Conservation (phyloP, 1,139 yeast species). For the Yarrowia galli region DNA sequence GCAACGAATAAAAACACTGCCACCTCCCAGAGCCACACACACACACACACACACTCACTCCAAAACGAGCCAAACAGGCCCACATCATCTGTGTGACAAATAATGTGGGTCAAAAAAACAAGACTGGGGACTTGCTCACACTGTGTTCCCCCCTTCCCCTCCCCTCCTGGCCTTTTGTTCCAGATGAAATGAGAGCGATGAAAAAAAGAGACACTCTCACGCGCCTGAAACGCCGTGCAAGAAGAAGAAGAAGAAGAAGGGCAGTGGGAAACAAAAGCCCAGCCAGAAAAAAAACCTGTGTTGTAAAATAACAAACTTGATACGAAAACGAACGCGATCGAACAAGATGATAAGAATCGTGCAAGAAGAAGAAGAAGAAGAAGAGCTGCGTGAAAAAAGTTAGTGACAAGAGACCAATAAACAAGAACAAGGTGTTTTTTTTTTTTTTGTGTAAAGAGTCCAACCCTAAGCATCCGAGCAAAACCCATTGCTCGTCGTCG, state of each 20-base stretch:
- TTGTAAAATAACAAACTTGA: slow-evolving; percentile 1
- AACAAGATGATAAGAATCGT: neutral
- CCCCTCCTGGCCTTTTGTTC: neutral
- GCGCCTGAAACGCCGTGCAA: neutral
- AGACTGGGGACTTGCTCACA: neutral
- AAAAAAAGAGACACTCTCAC: neutral
- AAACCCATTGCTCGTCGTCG: neutral
- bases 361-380: neutral
- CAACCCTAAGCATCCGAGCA: neutral
- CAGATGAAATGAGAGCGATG: neutral
- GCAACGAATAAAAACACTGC: neutral
- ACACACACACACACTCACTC: neutral
- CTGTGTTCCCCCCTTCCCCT: no score
- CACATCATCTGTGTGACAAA: neutral
- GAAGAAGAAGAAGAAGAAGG: no score
- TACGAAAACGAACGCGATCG: no score
- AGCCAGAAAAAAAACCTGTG: slow-evolving; percentile 18
- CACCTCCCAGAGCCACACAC: neutral
- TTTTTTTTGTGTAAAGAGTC: no score
- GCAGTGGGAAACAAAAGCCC: no score
- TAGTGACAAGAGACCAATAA: slow-evolving; percentile 3
- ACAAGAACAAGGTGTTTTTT: no score
- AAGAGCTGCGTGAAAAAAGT: slow-evolving; percentile 29
- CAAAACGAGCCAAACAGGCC: neutral
- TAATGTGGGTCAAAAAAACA: slow-evolving; percentile 4